These are phyloP conservation scores for Colletotrichum godetiae DNA, from an alignment of 2,329 filamentous ascomycete genomes.

Conservation along the genomic window DNA sequence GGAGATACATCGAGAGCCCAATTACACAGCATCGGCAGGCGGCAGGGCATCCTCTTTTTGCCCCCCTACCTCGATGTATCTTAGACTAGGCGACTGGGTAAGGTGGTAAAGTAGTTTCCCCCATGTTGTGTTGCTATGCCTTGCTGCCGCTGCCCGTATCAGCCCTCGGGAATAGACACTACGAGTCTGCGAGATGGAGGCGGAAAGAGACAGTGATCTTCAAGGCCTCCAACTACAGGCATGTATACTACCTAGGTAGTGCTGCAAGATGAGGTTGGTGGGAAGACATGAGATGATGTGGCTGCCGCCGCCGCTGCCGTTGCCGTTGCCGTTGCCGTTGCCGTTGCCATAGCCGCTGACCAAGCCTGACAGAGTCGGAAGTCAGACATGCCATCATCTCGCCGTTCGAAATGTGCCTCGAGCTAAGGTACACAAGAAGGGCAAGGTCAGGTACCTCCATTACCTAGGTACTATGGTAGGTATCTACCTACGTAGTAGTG, in stretches of 20 bases:
- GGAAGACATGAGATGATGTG: background rate
- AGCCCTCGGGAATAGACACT: background rate
- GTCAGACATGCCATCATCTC: background rate
- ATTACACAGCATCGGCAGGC: background rate
- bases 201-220: background rate
- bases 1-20: background rate
- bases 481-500: too few relatives aligned
- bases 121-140: background rate
- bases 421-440: background rate
- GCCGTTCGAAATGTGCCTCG: background rate
- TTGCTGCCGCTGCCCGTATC: background rate
- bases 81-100: background rate
- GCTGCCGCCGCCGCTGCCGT: constrained; percentile 16
- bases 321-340: constrained; percentile 15
- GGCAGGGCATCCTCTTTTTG: background rate
- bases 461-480: too few relatives aligned
- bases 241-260: too few relatives aligned
- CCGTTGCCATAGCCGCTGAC: constrained; percentile 14
- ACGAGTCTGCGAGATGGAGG: background rate
- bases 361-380: constrained; percentile 19
- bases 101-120: background rate
- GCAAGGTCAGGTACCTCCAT: too few relatives aligned
- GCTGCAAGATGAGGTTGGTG: background rate
- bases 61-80: background rate
- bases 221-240: background rate